A percentile compares a stretch with the other conserved stretches of the same genome.
Evolutionary conservation across 2,329 filamentous ascomycete genomes (phyloP).

Genomic region (Calonectria honghensis): DNA sequence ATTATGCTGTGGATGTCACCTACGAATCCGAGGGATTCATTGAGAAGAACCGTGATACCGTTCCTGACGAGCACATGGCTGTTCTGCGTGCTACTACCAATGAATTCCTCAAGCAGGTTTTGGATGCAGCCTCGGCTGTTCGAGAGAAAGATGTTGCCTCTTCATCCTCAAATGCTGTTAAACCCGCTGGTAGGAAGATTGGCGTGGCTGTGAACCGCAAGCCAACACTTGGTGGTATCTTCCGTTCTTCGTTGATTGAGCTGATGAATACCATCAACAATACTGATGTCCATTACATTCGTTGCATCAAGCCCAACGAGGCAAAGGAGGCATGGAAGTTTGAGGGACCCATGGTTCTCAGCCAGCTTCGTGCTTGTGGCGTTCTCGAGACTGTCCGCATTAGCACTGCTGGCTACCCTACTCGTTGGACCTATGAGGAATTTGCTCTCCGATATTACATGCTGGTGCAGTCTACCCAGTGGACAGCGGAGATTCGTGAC

Average conservation of each 20-base stretch:
- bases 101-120: slow-evolving; percentile 86
- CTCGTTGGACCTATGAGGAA: slow-evolving; percentile 98
- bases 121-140: slow-evolving; percentile 89
- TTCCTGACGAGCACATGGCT: slow-evolving; percentile 98
- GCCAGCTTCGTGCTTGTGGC: slow-evolving; percentile 97
- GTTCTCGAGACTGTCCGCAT: slow-evolving; percentile 98
- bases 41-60: slow-evolving; percentile 99
- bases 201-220: slow-evolving; percentile 96
- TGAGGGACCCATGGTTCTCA: slow-evolving; percentile 98
- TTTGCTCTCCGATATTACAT: slow-evolving; percentile 99
- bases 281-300: slow-evolving; percentile 98
- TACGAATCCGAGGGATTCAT: slow-evolving; percentile 99
- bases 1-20: slow-evolving; percentile 98
- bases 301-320: slow-evolving; percentile 99
- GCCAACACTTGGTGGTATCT: slow-evolving; percentile 97
- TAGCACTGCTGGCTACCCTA: slow-evolving; percentile 97
- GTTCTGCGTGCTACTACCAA: slow-evolving; percentile 91
- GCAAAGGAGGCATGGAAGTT: slow-evolving; percentile 98
- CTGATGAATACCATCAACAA: slow-evolving; percentile 98
- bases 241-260: slow-evolving; percentile 98
- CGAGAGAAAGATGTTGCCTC: slow-evolving; percentile 89
- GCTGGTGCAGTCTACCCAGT: slow-evolving; percentile 90
- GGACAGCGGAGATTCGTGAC: slow-evolving; percentile 94
- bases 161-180: slow-evolving; percentile 81
- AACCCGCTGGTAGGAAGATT: slow-evolving; percentile 88